Evolutionary conservation across 306 rosid species (phyloP).

Genomic region (Alnus glutinosa): DNA sequence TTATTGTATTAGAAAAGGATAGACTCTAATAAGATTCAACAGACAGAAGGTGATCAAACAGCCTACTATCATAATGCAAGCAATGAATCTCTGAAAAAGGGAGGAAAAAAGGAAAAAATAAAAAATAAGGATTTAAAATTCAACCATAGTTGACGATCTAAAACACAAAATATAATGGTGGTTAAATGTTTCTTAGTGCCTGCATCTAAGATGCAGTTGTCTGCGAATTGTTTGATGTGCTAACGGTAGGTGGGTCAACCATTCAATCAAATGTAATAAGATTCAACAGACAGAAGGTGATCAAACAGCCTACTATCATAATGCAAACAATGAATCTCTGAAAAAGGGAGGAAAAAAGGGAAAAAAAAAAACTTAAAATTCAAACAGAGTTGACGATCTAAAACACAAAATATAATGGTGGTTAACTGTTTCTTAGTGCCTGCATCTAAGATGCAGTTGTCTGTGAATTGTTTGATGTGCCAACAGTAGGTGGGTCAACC

Average conservation of each 20-base stretch:
- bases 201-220: not conserved
- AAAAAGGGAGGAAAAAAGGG: not conserved
- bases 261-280: not conserved
- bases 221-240: not conserved
- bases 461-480: not conserved
- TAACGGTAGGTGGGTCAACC: too few species aligned
- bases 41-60: not conserved
- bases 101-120: not conserved
- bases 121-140: not conserved
- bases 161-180: not conserved
- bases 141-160: not conserved
- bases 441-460: not conserved
- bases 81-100: not conserved
- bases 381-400: not conserved
- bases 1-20: not conserved
- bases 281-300: conserved; percentile 1
- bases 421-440: not conserved
- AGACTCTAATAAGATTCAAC: not conserved
- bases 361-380: not conserved
- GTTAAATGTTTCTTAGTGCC: not conserved
- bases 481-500: too few species aligned
- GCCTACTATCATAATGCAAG: not conserved
- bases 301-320: not conserved
- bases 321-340: not conserved
- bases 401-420: not conserved